phyloP scores from a whole-genome alignment of 352 stramenopile species.

The Globisporangium orthogonon region DNA sequence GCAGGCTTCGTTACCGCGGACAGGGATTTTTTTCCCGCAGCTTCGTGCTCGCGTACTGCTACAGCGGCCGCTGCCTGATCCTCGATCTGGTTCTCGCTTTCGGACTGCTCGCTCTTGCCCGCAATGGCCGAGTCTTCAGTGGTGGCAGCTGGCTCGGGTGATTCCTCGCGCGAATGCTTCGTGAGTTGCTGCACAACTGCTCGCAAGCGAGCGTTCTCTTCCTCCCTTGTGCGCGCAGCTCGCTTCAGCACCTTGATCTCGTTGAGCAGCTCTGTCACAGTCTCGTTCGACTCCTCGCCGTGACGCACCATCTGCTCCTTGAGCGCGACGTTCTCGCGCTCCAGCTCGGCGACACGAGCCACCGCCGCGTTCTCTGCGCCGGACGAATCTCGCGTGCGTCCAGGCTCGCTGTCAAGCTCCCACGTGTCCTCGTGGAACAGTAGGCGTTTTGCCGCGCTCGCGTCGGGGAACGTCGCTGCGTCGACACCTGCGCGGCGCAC shows the following conservation, averaged over 20 bases:
- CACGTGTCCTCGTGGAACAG: slow-evolving; percentile 5
- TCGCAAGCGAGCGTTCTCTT: slow-evolving; percentile 6
- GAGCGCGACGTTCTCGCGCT: slow-evolving; percentile 8
- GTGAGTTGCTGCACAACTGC: neutral
- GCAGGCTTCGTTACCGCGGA: neutral
- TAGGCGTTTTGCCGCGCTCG: slow-evolving; percentile 2
- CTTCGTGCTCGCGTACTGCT: neutral
- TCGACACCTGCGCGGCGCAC: slow-evolving; percentile 8
- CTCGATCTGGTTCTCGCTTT: slow-evolving; percentile 4
- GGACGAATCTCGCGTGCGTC: neutral
- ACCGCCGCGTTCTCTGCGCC: neutral
- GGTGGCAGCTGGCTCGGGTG: neutral
- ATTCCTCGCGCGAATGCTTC: neutral
- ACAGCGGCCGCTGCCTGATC: neutral
- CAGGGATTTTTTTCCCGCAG: neutral
- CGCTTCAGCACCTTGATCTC: slow-evolving; percentile 12
- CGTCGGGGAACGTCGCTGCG: slow-evolving; percentile 3
- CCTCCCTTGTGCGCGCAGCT: neutral
- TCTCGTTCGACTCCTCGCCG: slow-evolving; percentile 1
- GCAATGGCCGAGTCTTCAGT: neutral
- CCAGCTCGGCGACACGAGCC: slow-evolving; percentile 3
- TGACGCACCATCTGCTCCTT: slow-evolving; percentile 3
- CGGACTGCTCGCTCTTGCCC: neutral
- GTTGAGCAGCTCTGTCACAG: slow-evolving; percentile 4
- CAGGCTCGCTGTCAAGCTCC: slow-evolving; percentile 1